Base-by-base conservation (phyloP, 805 yeast species). In the Lachancea meyersii region DNA sequence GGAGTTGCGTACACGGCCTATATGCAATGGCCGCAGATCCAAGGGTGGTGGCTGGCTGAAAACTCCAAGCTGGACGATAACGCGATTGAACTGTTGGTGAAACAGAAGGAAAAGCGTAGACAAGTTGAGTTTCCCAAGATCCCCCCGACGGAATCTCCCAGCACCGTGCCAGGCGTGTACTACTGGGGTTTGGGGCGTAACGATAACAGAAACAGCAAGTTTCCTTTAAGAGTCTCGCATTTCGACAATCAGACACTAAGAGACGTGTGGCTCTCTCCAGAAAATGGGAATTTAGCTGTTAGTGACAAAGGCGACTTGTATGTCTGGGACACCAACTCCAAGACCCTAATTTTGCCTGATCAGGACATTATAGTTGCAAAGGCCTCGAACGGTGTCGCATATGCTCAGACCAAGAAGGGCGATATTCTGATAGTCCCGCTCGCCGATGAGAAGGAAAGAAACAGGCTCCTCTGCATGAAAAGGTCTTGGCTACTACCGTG, bases 251-350 rank as follows among this genome's bases (percentile, higher is more conserved):
- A 72, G 64, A 53, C 68, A 13, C 61, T 86, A 23, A 69, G 72
- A 36, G 82, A 78, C 54, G 76, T 89, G 4, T 66, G 70, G 17
- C 55, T 86, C 2, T 67, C 71, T 19, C 58, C 50, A 3, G 13
- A 18, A 6, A 18, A 31, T 18, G 39, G 38, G 17, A 79, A 75
- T 22, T 64, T 72, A 4, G 87, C 87, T 0, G 75, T 86, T 14
- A 76, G 80, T 47, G 70, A 71, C 1, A 74, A 73, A 13, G 97
- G 97, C 16, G 75, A 82, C 53, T 69, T 87, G 24, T 79, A 77
- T 43, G 84, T 82, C 56, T 86, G 89, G 85, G 78, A 22, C 14
- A 48, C 51, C 1, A 44, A 55, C 3, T 49, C 48, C 1, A 72
- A 73, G 3, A 44, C 54, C 36, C 44, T 55, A 18, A 63, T 78